These are phyloP conservation scores for Wickerhamiella occidentalis DNA, from an alignment of 805 yeast species.

Conservation along the genomic window DNA sequence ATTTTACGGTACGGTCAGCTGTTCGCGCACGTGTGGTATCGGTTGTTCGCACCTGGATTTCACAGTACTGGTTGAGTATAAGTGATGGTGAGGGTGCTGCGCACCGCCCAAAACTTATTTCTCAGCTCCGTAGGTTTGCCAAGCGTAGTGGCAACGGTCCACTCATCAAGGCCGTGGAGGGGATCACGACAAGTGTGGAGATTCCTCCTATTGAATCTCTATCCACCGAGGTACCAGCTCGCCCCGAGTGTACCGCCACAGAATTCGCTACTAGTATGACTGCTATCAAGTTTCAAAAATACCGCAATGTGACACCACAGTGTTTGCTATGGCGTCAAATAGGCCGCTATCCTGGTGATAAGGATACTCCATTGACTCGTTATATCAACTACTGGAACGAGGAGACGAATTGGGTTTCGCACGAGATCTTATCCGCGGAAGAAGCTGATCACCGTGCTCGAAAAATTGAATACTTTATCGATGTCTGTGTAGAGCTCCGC, in stretches of 20 bases:
- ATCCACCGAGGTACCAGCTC: neutral
- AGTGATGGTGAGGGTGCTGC: neutral
- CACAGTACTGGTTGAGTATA: conserved; percentile 19
- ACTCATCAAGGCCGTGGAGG: neutral
- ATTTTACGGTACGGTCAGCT: conserved; percentile 53
- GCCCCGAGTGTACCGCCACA: conserved; percentile 1
- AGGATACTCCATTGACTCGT: conserved; percentile 16
- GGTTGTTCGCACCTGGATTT: conserved; percentile 53
- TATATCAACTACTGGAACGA: conserved; percentile 45
- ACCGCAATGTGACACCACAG: conserved; percentile 51
- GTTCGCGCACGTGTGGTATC: conserved; percentile 54
- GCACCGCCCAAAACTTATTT: neutral
- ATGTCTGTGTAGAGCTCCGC: conserved; percentile 67
- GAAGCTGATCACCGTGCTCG: conserved; percentile 59
- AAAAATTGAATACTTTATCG: conserved; percentile 58
- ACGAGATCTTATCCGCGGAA: conserved; percentile 51
- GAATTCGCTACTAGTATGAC: conserved; percentile 44
- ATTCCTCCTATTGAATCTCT: conserved; percentile 21
- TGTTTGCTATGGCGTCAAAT: conserved; percentile 54
- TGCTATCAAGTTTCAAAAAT: conserved; percentile 57
- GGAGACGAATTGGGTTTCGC: conserved; percentile 71
- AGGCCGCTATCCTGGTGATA: conserved; percentile 8
- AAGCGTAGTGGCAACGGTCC: neutral
- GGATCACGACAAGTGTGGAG: neutral
- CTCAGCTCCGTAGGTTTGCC: conserved; percentile 22